Evolutionary conservation across 2,329 filamentous ascomycete genomes (phyloP).

Genomic region (Celoporthe dispersa): DNA sequence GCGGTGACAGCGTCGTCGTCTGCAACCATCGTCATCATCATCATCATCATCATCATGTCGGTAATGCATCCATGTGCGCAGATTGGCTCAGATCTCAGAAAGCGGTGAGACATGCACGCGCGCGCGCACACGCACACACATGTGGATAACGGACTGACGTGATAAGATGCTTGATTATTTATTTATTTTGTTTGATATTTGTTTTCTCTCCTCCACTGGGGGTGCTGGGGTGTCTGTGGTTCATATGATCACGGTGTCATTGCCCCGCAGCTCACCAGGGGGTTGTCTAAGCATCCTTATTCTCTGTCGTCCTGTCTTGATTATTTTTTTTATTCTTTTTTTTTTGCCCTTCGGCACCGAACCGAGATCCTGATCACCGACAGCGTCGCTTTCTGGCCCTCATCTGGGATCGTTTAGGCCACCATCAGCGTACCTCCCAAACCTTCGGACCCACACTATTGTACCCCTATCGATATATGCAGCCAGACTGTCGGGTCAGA

Average conservation of each 20-base stretch:
- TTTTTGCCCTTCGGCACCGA: slow-evolving; percentile 20
- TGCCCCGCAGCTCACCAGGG: too few species aligned
- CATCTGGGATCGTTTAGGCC: slow-evolving; percentile 1
- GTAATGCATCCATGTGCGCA: not conserved
- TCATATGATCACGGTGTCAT: too few species aligned
- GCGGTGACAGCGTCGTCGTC: not conserved
- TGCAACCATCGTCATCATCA: not conserved
- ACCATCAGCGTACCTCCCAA: not conserved
- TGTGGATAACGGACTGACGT: too few species aligned
- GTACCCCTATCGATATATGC: slow-evolving; percentile 10
- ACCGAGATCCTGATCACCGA: slow-evolving; percentile 22
- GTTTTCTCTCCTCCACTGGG: too few species aligned
- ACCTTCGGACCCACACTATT: not conserved
- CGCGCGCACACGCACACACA: too few species aligned
- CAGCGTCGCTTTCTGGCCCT: slow-evolving; percentile 10
- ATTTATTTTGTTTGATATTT: not conserved
- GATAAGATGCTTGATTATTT: too few species aligned
- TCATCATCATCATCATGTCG: too few species aligned
- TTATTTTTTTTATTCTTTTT: not conserved
- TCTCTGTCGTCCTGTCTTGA: too few species aligned
- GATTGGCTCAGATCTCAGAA: not conserved
- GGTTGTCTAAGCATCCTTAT: too few species aligned
- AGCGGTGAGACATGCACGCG: not conserved
- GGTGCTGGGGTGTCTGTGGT: too few species aligned
- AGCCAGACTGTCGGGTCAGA: slow-evolving; percentile 12